Percentiles rank a stretch among this genome's conserved stretches.
Conservation (phyloP, 164 flowering plant genomes). For the Echeveria elegans region DNA sequence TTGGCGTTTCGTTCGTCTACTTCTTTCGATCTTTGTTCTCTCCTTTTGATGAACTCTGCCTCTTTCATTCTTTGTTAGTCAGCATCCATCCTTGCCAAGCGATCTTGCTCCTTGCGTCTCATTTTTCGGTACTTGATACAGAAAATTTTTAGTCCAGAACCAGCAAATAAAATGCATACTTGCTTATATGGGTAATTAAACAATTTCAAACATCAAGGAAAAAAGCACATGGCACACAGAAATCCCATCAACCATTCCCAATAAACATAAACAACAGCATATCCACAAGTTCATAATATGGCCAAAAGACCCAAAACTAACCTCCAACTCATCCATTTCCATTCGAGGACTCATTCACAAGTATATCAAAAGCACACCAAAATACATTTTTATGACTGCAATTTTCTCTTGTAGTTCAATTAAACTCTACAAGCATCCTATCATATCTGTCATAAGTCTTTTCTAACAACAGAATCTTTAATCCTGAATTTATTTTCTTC, state of each 20-base stretch:
- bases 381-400: too few relatives aligned
- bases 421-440: too few relatives aligned
- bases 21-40: slow-evolving; percentile 74
- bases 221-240: too few relatives aligned
- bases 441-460: too few relatives aligned
- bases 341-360: background rate
- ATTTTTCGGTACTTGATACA: slow-evolving; percentile 85
- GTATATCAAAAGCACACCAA: too few relatives aligned
- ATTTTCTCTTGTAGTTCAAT: too few relatives aligned
- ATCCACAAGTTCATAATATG: background rate
- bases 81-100: slow-evolving; percentile 81
- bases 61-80: slow-evolving; percentile 71
- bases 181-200: background rate
- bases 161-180: background rate
- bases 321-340: background rate
- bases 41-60: slow-evolving; percentile 63
- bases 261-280: background rate
- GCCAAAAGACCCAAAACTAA: too few relatives aligned
- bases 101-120: slow-evolving; percentile 95
- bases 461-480: too few relatives aligned
- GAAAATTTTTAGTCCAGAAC: background rate
- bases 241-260: background rate
- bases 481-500: too few relatives aligned
- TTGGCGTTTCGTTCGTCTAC: slow-evolving; percentile 85
- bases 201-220: too few relatives aligned